Conservation (phyloP, 1,284 basidiomycete genomes). For the Rhizopogon parksii region DNA sequence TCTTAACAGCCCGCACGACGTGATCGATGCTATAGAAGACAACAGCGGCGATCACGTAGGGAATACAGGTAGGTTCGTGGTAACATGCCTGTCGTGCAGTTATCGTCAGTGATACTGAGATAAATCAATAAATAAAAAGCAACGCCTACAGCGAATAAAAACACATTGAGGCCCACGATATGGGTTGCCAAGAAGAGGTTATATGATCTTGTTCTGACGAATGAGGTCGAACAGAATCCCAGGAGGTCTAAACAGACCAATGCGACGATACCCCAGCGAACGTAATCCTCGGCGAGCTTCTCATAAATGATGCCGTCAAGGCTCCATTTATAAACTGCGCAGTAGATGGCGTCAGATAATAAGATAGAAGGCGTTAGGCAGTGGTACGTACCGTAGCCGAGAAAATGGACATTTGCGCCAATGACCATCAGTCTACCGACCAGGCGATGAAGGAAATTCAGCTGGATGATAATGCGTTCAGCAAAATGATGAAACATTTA, state of each 20-base stretch:
- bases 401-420: constrained; percentile 57
- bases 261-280: constrained; percentile 47
- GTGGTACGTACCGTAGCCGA: constrained; percentile 53
- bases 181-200: constrained; percentile 52
- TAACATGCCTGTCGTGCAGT: constrained; percentile 33
- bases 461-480: constrained; percentile 28
- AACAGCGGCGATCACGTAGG: constrained; percentile 47
- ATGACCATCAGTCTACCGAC: constrained; percentile 57
- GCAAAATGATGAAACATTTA: background rate
- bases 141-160: constrained; percentile 51
- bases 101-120: no score
- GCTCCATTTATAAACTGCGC: constrained; percentile 56
- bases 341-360: background rate
- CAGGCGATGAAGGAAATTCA: constrained; percentile 78
- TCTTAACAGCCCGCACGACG: constrained; percentile 58
- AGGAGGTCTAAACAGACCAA: constrained; percentile 48
- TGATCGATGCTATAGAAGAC: constrained; percentile 62
- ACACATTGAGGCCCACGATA: constrained; percentile 35
- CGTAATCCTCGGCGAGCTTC: constrained; percentile 29
- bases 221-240: constrained; percentile 45
- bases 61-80: constrained; percentile 39
- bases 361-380: no score
- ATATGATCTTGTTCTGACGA: constrained; percentile 49
- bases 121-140: no score
- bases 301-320: constrained; percentile 36